Conservation (phyloP, 2,329 filamentous ascomycete genomes). For the Aspergillus sp. region DNA sequence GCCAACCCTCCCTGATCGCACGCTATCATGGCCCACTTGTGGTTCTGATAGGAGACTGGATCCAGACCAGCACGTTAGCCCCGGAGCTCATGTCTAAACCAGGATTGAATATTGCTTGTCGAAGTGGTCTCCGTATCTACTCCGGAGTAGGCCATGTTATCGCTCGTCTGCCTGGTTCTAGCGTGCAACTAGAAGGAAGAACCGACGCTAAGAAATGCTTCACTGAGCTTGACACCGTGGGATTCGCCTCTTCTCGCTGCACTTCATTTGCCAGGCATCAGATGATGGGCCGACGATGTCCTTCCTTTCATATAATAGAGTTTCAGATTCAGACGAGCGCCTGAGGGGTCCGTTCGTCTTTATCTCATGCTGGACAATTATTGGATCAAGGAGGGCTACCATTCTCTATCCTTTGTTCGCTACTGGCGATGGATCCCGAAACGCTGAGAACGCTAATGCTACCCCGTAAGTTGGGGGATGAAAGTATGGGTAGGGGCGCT, state of each 20-base stretch:
- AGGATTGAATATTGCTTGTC: neutral
- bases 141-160: neutral
- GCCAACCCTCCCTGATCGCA: neutral
- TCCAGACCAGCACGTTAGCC: neutral
- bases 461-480: neutral
- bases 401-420: neutral
- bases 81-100: neutral
- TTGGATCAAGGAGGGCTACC: neutral
- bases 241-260: neutral
- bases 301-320: neutral
- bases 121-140: neutral
- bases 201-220: neutral
- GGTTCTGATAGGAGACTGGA: neutral
- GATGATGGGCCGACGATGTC: neutral
- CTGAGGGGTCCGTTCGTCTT: neutral
- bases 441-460: neutral
- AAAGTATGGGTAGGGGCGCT: too few relatives aligned
- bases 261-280: neutral
- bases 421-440: neutral
- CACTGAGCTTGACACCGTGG: neutral
- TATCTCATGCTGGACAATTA: neutral
- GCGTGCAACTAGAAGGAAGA: conserved; percentile 2
- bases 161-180: neutral
- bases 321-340: neutral
- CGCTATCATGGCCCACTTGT: neutral